A percentile compares a stretch with the other conserved stretches of the same genome.
These are phyloP conservation scores for Phytophthora palmivora DNA, from an alignment of 352 stramenopile genomes.

Conservation along the genomic window DNA sequence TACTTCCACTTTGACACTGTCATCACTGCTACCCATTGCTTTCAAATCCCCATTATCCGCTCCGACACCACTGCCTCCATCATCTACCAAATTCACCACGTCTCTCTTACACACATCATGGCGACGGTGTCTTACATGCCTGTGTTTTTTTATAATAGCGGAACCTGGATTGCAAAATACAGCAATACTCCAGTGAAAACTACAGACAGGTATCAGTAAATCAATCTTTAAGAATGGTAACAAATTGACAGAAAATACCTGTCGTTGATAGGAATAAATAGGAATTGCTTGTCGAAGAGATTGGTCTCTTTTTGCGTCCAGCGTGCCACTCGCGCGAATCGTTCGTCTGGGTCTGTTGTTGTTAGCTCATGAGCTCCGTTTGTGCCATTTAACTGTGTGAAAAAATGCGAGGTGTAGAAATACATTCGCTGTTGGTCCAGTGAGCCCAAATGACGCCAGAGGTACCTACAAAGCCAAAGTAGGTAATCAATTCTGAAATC, in stretches of 20 bases:
- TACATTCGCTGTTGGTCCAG: conserved; percentile 81
- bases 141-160: conserved; percentile 66
- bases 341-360: conserved; percentile 46
- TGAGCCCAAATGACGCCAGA: conserved; percentile 69
- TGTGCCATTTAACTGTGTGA: conserved; percentile 87
- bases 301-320: conserved; percentile 89
- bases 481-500: no score
- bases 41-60: neutral
- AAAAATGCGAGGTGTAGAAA: conserved; percentile 97
- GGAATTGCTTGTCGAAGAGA: conserved; percentile 86
- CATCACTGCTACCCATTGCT: neutral
- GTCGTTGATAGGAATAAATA: conserved; percentile 93
- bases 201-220: conserved; percentile 18
- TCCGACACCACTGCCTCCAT: conserved; percentile 1
- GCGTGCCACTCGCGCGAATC: conserved; percentile 62
- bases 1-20: conserved; percentile 31
- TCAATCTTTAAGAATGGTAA: no score
- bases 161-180: conserved; percentile 87
- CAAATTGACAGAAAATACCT: conserved; percentile 51
- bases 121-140: conserved; percentile 24
- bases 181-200: conserved; percentile 92
- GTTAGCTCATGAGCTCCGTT: conserved; percentile 39
- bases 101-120: conserved; percentile 10
- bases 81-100: conserved; percentile 49
- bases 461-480: conserved; percentile 46